These are phyloP conservation scores for Aspergillus sp. DNA, from an alignment of 2,329 filamentous ascomycete genomes.

Conservation along the genomic window DNA sequence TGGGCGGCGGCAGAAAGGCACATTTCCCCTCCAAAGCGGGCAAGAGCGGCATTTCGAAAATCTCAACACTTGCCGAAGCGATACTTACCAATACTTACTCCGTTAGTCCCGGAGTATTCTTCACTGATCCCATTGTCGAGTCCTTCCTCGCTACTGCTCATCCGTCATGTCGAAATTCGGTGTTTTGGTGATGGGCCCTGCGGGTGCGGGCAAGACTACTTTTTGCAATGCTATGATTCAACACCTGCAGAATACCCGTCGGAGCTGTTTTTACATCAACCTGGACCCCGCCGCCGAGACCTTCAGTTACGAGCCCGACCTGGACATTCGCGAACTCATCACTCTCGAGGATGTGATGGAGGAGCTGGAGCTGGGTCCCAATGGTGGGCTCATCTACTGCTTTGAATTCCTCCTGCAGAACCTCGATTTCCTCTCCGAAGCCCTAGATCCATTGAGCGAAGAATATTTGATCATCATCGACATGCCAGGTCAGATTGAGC, in stretches of 20 bases:
- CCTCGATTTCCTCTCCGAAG: constrained; percentile 82
- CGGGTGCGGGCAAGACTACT: constrained; percentile 93
- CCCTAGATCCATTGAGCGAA: constrained; percentile 79
- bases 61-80: constrained; percentile 8
- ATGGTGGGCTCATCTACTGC: constrained; percentile 91
- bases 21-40: background rate
- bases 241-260: constrained; percentile 81
- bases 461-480: constrained; percentile 98
- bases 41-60: constrained; percentile 8
- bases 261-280: constrained; percentile 97
- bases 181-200: constrained; percentile 91
- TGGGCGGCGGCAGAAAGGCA: constrained; percentile 15
- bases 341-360: constrained; percentile 95
- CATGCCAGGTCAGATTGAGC: constrained; percentile 97
- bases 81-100: constrained; percentile 3
- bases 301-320: constrained; percentile 85
- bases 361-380: constrained; percentile 83
- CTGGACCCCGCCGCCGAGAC: constrained; percentile 93
- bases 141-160: too few species aligned
- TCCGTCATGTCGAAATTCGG: constrained; percentile 82
- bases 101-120: background rate
- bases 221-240: constrained; percentile 93
- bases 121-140: background rate
- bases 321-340: constrained; percentile 94
- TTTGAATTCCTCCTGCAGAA: constrained; percentile 96